Evolutionary conservation across 495 filamentous ascomycete genomes (phyloP), one percentile per base, ranked within the genome.

Genomic region (Sporormia fimetaria): DNA sequence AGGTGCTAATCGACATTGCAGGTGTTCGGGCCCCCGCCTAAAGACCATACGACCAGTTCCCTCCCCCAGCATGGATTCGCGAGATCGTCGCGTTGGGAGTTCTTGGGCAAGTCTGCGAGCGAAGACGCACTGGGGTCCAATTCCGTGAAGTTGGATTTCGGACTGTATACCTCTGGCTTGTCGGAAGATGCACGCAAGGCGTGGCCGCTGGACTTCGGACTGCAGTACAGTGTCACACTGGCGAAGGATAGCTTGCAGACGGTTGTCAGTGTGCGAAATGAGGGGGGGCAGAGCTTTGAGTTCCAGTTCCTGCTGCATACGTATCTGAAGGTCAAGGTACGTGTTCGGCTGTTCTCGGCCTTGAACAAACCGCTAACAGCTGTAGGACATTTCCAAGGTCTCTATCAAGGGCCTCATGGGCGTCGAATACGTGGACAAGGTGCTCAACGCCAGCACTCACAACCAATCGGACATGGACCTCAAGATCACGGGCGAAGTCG

Each of bases 11-110:
- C n/a, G n/a, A n/a, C n/a, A n/a, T n/a, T n/a, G 17, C 47, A 95
- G 87, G 82, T 92, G 56, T 98, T 98, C 60, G 90, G 90, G 23
- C 83, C 82, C 28, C 72, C 84, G 7, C 77, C 80, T 23, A 60
- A 75, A 46, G 73, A 84, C 58, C 74, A 81, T 33, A 68, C 76
- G 5, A 87, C 83, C 21, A 71, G 70, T 21, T 57, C 67, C 18
- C 78, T 99, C 11, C 80, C 88, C 9, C 88, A 95, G 62, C 92
- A 99, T 64, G 92, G 92, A 49, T 94, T 99, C 63, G 92, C 92
- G 17, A 84, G 92, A 37, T 87, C 74, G 47, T 82, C 80, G 32
- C 69, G 64, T 32, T 83, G 76, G 78, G 78, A 81, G 54, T 81
- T 80, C 69, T 58, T 92, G 53, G 67, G 86, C 69, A 75, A 84